Conservation (phyloP, 805 yeast species). For the Komagataella phaffii region DNA sequence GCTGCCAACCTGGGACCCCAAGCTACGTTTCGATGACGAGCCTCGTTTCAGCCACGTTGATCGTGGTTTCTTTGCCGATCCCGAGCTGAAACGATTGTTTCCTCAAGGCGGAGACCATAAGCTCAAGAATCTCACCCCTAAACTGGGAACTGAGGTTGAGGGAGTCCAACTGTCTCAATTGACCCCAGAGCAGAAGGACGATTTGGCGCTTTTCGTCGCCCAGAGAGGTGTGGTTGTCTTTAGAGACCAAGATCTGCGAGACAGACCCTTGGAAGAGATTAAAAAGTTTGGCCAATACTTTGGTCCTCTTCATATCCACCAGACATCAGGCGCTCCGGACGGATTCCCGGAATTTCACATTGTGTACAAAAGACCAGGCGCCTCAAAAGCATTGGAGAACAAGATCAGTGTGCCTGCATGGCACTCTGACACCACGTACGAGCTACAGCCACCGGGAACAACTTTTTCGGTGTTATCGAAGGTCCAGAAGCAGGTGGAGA, state of each 20-base stretch:
- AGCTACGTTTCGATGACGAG: conserved; percentile 21
- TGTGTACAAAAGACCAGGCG: conserved; percentile 36
- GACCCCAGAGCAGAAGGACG: conserved; percentile 44
- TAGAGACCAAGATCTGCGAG: conserved; percentile 52
- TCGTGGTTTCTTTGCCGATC: conserved; percentile 51
- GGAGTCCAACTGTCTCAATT: conserved; percentile 49
- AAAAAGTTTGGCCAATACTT: conserved; percentile 46
- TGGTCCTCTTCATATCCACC: conserved; percentile 64
- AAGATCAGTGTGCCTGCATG: conserved; percentile 23
- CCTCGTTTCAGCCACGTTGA: conserved; percentile 42
- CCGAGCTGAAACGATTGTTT: conserved; percentile 34
- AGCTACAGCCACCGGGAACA: conserved; percentile 58
- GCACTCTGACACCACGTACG: conserved; percentile 71
- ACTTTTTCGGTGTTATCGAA: conserved; percentile 57
- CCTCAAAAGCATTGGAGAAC: conserved; percentile 24
- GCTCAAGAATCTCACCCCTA: conserved; percentile 42
- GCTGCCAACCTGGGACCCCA: conserved; percentile 56
- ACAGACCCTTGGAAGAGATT: conserved; percentile 32
- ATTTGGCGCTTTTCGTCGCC: conserved; percentile 54
- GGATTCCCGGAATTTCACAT: conserved; percentile 47
- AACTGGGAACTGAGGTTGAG: conserved; percentile 50
- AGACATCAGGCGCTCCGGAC: conserved; percentile 59
- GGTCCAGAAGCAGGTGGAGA: conserved; percentile 61
- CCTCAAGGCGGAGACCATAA: conserved; percentile 12
- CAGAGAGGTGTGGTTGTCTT: conserved; percentile 59